Evolutionary conservation across 2,329 filamentous ascomycete genomes (phyloP).

Genomic region (Colletotrichum paranaense): DNA sequence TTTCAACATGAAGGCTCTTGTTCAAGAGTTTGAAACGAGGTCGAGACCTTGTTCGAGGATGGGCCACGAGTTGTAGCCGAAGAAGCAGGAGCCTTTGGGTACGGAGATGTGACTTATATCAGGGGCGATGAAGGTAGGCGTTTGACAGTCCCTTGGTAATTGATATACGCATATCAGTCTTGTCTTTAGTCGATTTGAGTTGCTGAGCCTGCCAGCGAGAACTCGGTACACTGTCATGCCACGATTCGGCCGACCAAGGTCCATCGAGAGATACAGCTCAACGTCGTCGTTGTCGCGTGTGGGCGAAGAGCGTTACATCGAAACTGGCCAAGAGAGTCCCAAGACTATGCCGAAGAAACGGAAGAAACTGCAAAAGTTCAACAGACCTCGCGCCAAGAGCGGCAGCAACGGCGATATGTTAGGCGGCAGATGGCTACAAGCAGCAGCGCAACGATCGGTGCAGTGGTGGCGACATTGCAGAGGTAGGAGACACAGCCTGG

Average conservation of each 20-base stretch:
- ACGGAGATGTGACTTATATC: background rate
- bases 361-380: background rate
- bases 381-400: background rate
- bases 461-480: background rate
- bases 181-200: background rate
- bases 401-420: background rate
- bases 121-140: background rate
- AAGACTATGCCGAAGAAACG: background rate
- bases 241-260: background rate
- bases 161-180: background rate
- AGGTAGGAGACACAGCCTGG: too few species aligned
- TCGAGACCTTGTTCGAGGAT: background rate
- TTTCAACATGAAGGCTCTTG: background rate
- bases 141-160: background rate
- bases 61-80: background rate
- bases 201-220: background rate
- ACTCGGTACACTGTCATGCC: background rate
- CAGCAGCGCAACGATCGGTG: background rate
- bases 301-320: too few species aligned
- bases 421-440: background rate
- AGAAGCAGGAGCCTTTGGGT: background rate
- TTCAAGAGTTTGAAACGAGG: background rate
- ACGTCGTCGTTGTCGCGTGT: background rate
- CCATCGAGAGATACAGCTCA: background rate
- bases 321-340: background rate